Base-by-base conservation (phyloP, 345 rosid genomes). In the Dipteronia sinensis region DNA sequence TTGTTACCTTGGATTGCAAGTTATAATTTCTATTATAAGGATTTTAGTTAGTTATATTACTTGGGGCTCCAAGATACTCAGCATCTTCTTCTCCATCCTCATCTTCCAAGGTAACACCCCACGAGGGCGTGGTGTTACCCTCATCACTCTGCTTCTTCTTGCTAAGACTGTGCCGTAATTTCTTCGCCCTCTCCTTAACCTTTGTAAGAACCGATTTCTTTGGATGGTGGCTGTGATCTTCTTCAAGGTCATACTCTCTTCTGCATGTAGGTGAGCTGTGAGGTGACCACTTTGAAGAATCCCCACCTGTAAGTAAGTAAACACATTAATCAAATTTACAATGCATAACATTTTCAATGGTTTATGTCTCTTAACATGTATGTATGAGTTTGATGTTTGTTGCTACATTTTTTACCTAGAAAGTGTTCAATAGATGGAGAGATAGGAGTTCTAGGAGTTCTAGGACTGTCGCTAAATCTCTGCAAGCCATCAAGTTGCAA, bases 51-150 rank as follows among this genome's bases (percentile, higher is more conserved):
- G 40, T 10, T 19, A 49, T 25, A 44, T 73, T 89, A 93, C 95
- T 87, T 84, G 95, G 97, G 6, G 97, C 92, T 81, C 92, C 95
- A 59, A 88, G 85, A 61, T 88, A 85, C 77, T 93, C 95, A 44
- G 92, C 87, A 80, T 87, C 93, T 81, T 83, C 87, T 16, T 83
- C 83, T 22, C 62, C 86, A 29, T 76, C 81, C 29, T 88, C 91
- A 20, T 80, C 84, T n/a, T 84, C 88, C 67, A 82, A 67, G 81
- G 80, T 85, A 51, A 84, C 81, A 59, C 83, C 87, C 69, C 87
- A 84, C 0, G 93, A 81, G 22, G 88, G 87, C 6, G 88, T 87
- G 69, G 76, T 34, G 79, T 88, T 90, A 38, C 68, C 73, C 13
- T 84, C 92, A 23, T 79, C 87, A 65, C 27, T 40, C 51, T 86